phyloP scores from a whole-genome alignment of 1,284 basidiomycete genomes.

The Irpex rosettiformis region DNA sequence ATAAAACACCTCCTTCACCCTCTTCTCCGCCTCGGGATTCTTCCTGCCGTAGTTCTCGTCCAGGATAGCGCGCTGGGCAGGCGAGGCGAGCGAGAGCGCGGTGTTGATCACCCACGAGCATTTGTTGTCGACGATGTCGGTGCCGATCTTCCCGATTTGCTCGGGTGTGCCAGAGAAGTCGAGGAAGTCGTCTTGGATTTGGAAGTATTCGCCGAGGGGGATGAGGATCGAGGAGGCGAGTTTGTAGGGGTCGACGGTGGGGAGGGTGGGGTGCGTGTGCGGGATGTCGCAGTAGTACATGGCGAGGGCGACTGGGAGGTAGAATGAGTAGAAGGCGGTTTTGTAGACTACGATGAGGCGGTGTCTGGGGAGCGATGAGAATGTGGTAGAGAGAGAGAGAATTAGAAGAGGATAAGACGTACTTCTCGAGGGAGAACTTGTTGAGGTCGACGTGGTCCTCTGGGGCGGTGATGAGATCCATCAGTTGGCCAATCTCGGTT shows the following conservation, averaged over 20 bases:
- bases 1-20: constrained; percentile 78
- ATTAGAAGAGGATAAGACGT: constrained; percentile 20
- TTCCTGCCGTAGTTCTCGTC: constrained; percentile 91
- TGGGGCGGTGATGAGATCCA: constrained; percentile 94
- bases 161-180: constrained; percentile 91
- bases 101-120: constrained; percentile 97
- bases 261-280: constrained; percentile 21
- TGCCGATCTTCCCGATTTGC: constrained; percentile 95
- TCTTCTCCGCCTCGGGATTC: constrained; percentile 54
- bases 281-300: constrained; percentile 81
- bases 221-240: constrained; percentile 83
- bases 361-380: constrained; percentile 53
- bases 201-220: constrained; percentile 97
- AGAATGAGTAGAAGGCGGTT: constrained; percentile 98
- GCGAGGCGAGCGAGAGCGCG: constrained; percentile 62
- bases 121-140: constrained; percentile 99
- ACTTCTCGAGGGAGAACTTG: constrained; percentile 89
- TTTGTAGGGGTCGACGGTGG: constrained; percentile 69
- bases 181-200: constrained; percentile 97
- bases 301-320: constrained; percentile 94
- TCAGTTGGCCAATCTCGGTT: constrained; percentile 94
- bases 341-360: constrained; percentile 96
- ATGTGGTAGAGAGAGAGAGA: background rate
- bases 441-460: constrained; percentile 85
- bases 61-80: constrained; percentile 54